Evolutionary conservation across 805 yeast species (phyloP).

Genomic region (Starmerella cellae): DNA sequence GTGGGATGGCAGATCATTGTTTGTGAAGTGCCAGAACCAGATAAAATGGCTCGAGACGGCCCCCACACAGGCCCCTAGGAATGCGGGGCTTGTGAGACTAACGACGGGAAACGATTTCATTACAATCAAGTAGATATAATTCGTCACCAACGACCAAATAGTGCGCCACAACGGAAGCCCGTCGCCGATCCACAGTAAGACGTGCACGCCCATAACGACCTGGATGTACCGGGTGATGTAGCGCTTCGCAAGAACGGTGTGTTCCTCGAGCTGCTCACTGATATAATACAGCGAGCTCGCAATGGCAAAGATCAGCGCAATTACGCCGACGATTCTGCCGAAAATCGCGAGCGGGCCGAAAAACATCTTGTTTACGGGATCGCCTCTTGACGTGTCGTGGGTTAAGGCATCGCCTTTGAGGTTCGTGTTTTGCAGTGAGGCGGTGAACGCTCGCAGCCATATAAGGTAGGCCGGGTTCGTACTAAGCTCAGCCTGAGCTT

Average conservation of each 20-base stretch:
- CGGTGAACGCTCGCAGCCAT: too few relatives aligned
- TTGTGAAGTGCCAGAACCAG: conserved; percentile 81
- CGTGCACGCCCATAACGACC: conserved; percentile 40
- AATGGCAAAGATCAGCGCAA: conserved; percentile 44
- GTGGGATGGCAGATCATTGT: conserved; percentile 49
- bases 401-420: too few relatives aligned
- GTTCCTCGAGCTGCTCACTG: conserved; percentile 87
- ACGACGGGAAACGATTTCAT: conserved; percentile 75
- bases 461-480: too few relatives aligned
- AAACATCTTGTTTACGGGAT: conserved; percentile 34
- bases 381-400: not conserved
- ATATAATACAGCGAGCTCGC: conserved; percentile 88
- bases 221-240: conserved; percentile 52
- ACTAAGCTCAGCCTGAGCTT: too few relatives aligned
- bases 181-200: conserved; percentile 56
- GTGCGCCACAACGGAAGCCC: conserved; percentile 63
- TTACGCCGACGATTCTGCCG: conserved; percentile 51
- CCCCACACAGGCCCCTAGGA: conserved; percentile 54
- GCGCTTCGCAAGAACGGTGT: conserved; percentile 69
- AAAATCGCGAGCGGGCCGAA: conserved; percentile 44
- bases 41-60: conserved; percentile 71
- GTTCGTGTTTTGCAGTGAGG: too few relatives aligned
- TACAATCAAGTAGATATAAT: conserved; percentile 63
- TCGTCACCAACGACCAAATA: conserved; percentile 53
- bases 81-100: conserved; percentile 54